Percentiles rank a stretch among this genome's conserved stretches.
These are phyloP conservation scores for Microstegium vimineum DNA, from an alignment of 176 grass and related monocot genomes.

Conservation along the genomic window DNA sequence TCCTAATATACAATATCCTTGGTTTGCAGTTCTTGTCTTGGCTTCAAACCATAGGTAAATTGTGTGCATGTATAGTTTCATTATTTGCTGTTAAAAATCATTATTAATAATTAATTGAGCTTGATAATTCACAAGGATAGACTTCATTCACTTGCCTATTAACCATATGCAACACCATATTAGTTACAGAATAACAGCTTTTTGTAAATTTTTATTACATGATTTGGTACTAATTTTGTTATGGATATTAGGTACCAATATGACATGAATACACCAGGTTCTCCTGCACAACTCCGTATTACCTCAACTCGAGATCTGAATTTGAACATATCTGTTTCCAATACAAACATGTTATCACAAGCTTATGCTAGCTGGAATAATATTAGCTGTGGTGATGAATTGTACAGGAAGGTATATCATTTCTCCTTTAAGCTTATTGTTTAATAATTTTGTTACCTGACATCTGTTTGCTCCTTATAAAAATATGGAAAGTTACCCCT, in stretches of 20 bases:
- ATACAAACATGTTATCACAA: slow-evolving; percentile 94
- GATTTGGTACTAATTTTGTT: slow-evolving; percentile 17
- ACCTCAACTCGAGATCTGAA: slow-evolving; percentile 87
- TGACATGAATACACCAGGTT: slow-evolving; percentile 80
- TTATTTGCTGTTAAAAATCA: slow-evolving; percentile 1
- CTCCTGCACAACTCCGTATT: slow-evolving; percentile 68
- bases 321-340: slow-evolving; percentile 85
- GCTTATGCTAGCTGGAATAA: slow-evolving; percentile 98
- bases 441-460: not conserved
- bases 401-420: slow-evolving; percentile 54
- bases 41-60: slow-evolving; percentile 6
- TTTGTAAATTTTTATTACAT: slow-evolving; percentile 3
- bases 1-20: not conserved
- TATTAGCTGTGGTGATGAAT: slow-evolving; percentile 80
- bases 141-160: slow-evolving; percentile 13
- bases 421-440: not conserved
- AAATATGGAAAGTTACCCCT: not conserved
- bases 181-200: not conserved
- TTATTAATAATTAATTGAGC: slow-evolving; percentile 18
- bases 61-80: not conserved
- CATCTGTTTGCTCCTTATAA: not conserved
- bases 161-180: slow-evolving; percentile 1
- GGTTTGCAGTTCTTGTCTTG: not conserved
- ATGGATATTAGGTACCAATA: slow-evolving; percentile 77
- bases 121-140: not conserved